Percentiles rank a stretch among this genome's conserved stretches.
These are phyloP conservation scores for Coemansia guatemalensis DNA, from an alignment of 192 early-diverging fungal genomes.

Conservation along the genomic window DNA sequence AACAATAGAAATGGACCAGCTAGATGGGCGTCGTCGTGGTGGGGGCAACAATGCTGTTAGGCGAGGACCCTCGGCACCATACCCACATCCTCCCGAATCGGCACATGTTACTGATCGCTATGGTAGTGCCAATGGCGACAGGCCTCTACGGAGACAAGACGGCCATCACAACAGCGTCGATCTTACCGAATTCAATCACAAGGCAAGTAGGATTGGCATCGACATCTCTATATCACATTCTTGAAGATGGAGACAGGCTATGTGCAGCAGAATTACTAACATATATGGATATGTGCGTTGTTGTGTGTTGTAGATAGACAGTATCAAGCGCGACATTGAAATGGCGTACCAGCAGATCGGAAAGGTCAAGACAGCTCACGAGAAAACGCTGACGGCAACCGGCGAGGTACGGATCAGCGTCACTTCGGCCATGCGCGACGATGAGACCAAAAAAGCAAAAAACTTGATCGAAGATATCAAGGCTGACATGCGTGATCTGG, in stretches of 20 bases:
- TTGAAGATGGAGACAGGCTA: not conserved
- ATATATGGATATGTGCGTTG: not conserved
- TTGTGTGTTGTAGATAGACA: slow-evolving; percentile 1
- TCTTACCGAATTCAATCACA: not conserved
- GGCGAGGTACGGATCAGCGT: not conserved
- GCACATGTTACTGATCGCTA: not conserved
- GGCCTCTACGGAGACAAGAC: not conserved
- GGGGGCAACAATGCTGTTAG: not conserved
- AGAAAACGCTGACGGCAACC: not conserved
- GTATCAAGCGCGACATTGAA: not conserved
- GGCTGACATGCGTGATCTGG: not conserved
- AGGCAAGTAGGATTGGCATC: not conserved
- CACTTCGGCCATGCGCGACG: not conserved
- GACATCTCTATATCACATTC: not conserved
- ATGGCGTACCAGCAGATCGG: not conserved
- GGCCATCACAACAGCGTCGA: not conserved
- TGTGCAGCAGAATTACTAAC: not conserved
- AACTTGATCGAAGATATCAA: not conserved
- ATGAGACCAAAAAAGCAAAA: not conserved
- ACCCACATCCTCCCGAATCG: not conserved
- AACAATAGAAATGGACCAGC: slow-evolving; percentile 3
- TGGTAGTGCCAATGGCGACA: not conserved
- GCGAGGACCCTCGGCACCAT: not conserved
- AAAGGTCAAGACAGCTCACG: not conserved
- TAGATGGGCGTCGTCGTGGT: not conserved